Evolutionary conservation across 345 rosid genomes (phyloP).

Genomic region (Fremontodendron californicum): DNA sequence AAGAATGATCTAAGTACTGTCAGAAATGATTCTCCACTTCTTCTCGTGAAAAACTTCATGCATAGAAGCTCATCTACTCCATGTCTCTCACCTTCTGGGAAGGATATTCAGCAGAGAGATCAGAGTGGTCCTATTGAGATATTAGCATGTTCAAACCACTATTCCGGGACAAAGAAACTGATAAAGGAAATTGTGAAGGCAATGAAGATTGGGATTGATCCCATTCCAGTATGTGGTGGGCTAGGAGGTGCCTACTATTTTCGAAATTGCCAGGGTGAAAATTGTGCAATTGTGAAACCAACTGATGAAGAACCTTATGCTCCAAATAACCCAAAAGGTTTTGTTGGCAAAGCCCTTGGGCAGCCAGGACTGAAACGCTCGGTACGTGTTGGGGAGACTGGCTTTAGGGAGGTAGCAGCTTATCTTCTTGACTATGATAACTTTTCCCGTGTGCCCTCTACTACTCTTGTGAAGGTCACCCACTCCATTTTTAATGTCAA

Average conservation of each 20-base stretch:
- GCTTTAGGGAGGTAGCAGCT: constrained; percentile 69
- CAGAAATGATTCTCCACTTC: constrained; percentile 62
- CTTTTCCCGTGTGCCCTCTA: constrained; percentile 69
- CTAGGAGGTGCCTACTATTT: constrained; percentile 86
- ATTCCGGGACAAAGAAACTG: constrained; percentile 31
- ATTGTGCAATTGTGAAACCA: constrained; percentile 66
- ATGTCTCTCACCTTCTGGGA: constrained; percentile 68
- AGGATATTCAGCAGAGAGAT: constrained; percentile 55
- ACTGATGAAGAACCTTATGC: constrained; percentile 86
- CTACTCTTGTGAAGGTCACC: constrained; percentile 60
- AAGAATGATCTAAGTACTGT: constrained; percentile 72
- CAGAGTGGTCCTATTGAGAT: constrained; percentile 64
- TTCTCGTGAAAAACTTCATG: constrained; percentile 46
- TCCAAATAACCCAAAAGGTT: constrained; percentile 82
- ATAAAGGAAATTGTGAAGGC: constrained; percentile 53
- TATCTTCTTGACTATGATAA: constrained; percentile 62
- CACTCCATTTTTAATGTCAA: constrained; percentile 64
- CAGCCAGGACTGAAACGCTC: constrained; percentile 69
- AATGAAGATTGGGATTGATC: constrained; percentile 59
- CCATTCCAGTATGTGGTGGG: constrained; percentile 56
- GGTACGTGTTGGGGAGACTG: constrained; percentile 75
- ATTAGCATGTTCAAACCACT: constrained; percentile 44
- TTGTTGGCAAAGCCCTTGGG: constrained; percentile 66
- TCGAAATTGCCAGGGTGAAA: constrained; percentile 49
- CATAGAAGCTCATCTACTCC: constrained; percentile 80